A percentile compares a stretch with the other conserved stretches of the same genome.
Conservation (phyloP, 164 flowering plant genomes). For the Stephania japonica region DNA sequence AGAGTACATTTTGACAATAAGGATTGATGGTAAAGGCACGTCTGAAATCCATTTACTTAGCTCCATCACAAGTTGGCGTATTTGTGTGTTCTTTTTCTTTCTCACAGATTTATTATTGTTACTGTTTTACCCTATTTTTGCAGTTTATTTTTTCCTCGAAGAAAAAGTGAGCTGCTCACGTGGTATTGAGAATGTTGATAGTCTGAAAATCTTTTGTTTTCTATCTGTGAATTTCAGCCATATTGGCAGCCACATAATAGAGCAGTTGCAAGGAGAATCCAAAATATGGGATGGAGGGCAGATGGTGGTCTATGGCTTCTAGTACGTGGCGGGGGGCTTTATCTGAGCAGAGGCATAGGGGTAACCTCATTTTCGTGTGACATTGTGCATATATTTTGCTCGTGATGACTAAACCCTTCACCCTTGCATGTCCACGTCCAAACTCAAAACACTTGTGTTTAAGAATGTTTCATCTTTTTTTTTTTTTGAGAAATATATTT, state of each 20-base stretch:
- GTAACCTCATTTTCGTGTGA: constrained; percentile 24
- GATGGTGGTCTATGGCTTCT: constrained; percentile 99
- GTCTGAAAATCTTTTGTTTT: not conserved
- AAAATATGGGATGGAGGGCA: constrained; percentile 99
- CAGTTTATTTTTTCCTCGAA: not conserved
- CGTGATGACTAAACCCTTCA: not conserved
- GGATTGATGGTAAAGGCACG: not conserved
- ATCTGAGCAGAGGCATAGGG: constrained; percentile 94
- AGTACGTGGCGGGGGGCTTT: constrained; percentile 97
- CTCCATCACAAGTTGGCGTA: not conserved
- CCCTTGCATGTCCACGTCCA: not conserved
- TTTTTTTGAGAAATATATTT: too few species aligned
- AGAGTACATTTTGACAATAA: too few species aligned
- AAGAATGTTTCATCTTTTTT: not conserved
- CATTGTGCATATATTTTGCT: not conserved
- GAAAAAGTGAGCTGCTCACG: not conserved
- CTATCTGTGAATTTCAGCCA: constrained; percentile 41
- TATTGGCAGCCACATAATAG: constrained; percentile 99
- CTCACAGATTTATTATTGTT: too few species aligned
- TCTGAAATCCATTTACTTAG: too few species aligned
- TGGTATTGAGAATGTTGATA: not conserved
- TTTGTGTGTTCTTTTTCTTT: not conserved
- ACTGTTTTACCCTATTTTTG: not conserved
- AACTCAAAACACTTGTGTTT: not conserved
- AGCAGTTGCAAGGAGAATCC: constrained; percentile 89